Conservation (phyloP, 192 early-diverging fungal genomes). For the Thoreauomyces humboldtii region DNA sequence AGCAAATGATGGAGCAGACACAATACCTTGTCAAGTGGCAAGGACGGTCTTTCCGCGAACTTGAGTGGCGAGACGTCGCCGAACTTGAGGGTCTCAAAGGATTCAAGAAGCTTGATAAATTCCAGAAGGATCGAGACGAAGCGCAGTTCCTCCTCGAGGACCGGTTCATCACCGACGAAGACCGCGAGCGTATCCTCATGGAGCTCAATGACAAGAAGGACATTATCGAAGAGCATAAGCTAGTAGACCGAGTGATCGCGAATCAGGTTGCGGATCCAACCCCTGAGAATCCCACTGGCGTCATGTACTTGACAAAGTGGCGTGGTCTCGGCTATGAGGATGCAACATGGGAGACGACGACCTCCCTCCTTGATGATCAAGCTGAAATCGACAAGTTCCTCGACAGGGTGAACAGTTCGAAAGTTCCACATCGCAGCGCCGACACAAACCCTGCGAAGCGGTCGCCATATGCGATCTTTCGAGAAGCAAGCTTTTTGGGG, state of each 20-base stretch:
- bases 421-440: slow-evolving; percentile 69
- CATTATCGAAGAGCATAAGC: slow-evolving; percentile 76
- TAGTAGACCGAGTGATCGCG: slow-evolving; percentile 87
- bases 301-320: slow-evolving; percentile 95
- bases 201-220: slow-evolving; percentile 77
- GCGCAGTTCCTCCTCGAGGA: slow-evolving; percentile 58
- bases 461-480: slow-evolving; percentile 73
- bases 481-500: slow-evolving; percentile 72
- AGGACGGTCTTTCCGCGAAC: slow-evolving; percentile 81
- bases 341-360: slow-evolving; percentile 85
- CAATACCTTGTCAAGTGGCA: slow-evolving; percentile 96
- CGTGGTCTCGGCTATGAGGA: slow-evolving; percentile 81
- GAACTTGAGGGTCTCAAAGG: slow-evolving; percentile 75
- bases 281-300: slow-evolving; percentile 42
- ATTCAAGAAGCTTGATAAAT: slow-evolving; percentile 86
- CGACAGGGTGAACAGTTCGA: slow-evolving; percentile 70
- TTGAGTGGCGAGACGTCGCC: slow-evolving; percentile 82
- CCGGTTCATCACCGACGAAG: slow-evolving; percentile 74
- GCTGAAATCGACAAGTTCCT: slow-evolving; percentile 81
- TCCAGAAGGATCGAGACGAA: slow-evolving; percentile 63
- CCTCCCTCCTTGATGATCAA: slow-evolving; percentile 67
- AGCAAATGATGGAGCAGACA: slow-evolving; percentile 22
- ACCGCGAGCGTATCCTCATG: slow-evolving; percentile 86
- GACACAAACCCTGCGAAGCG: slow-evolving; percentile 53
- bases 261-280: slow-evolving; percentile 46